Percentiles rank a stretch among this genome's conserved stretches.
phyloP scores from a whole-genome alignment of 495 filamentous ascomycete species.

The Penicillium nucicola region DNA sequence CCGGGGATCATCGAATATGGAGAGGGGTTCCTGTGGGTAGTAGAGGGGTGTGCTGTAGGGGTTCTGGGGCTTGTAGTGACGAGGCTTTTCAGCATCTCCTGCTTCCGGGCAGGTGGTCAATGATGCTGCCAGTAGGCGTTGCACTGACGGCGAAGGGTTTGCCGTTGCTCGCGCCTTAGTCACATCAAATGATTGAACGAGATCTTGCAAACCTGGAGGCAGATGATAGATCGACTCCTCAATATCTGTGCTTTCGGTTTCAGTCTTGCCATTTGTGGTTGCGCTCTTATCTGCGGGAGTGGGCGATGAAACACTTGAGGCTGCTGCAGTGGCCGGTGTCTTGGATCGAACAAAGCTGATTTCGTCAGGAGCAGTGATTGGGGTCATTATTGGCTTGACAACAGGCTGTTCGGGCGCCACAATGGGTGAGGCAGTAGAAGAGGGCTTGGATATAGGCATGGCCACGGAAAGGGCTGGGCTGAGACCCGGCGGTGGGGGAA shows the following conservation, averaged over 20 bases:
- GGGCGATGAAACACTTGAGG: slow-evolving; percentile 16
- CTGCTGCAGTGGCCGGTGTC: slow-evolving; percentile 33
- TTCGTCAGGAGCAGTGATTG: slow-evolving; percentile 35
- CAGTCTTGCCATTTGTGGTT: slow-evolving; percentile 32
- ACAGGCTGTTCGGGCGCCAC: slow-evolving; percentile 52
- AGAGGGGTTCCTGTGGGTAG: slow-evolving; percentile 87
- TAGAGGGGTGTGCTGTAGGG: slow-evolving; percentile 76
- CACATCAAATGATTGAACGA: slow-evolving; percentile 84
- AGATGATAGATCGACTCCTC: slow-evolving; percentile 91
- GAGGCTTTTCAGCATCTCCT: slow-evolving; percentile 75
- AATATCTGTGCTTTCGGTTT: slow-evolving; percentile 29
- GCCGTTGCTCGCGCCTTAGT: slow-evolving; percentile 63
- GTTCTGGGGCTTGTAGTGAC: slow-evolving; percentile 76
- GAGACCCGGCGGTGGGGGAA: slow-evolving; percentile 81
- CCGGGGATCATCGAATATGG: slow-evolving; percentile 85
- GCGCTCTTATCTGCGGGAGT: slow-evolving; percentile 22
- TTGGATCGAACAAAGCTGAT: slow-evolving; percentile 38
- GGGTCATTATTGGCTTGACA: slow-evolving; percentile 32
- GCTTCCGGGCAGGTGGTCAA: slow-evolving; percentile 68
- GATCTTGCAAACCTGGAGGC: slow-evolving; percentile 83
- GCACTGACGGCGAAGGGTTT: slow-evolving; percentile 58
- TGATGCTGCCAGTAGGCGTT: slow-evolving; percentile 70
- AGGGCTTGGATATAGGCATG: slow-evolving; percentile 43
- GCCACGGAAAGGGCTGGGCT: slow-evolving; percentile 43
- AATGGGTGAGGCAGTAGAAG: slow-evolving; percentile 52